Evolutionary conservation across 2,329 filamentous ascomycete genomes (phyloP).

Genomic region (Xylariaceae sp.): DNA sequence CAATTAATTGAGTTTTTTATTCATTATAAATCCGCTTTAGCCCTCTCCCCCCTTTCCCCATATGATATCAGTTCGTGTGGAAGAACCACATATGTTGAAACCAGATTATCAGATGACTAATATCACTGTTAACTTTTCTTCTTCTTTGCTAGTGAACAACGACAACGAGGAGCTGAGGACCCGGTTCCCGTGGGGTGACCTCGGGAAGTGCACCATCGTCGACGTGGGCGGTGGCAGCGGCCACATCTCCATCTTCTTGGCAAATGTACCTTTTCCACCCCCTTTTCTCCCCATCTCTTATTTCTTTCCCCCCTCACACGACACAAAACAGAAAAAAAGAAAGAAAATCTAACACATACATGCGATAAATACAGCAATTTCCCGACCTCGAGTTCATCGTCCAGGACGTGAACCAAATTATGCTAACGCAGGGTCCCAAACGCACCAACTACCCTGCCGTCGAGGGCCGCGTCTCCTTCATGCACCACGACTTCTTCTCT

Average conservation of each 20-base stretch:
- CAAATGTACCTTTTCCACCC: no score
- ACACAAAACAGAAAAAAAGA: no score
- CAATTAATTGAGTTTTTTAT: no score
- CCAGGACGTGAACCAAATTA: constrained; percentile 10
- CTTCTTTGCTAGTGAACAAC: constrained; percentile 13
- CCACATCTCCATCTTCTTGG: constrained; percentile 15
- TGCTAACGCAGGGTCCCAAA: constrained; percentile 13
- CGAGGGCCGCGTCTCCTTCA: constrained; percentile 8
- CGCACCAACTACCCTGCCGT: constrained; percentile 1
- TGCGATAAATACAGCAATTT: constrained; percentile 15
- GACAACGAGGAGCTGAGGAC: constrained; percentile 14
- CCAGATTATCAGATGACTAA: no score
- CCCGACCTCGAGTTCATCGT: constrained; percentile 20
- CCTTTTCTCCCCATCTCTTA: no score
- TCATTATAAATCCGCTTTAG: no score
- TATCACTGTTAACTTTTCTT: no score
- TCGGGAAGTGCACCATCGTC: constrained; percentile 18
- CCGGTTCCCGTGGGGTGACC: constrained; percentile 17
- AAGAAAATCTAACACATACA: no score
- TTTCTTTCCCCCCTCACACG: no score
- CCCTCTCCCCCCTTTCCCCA: no score
- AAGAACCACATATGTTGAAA: no score
- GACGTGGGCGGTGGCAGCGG: constrained; percentile 27
- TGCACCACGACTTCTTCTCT: constrained; percentile 12
- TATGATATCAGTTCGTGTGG: no score